Percentiles rank a stretch among this genome's conserved stretches.
Evolutionary conservation across 1,284 basidiomycete genomes (phyloP).

Genomic region (Tausonia pullulans): DNA sequence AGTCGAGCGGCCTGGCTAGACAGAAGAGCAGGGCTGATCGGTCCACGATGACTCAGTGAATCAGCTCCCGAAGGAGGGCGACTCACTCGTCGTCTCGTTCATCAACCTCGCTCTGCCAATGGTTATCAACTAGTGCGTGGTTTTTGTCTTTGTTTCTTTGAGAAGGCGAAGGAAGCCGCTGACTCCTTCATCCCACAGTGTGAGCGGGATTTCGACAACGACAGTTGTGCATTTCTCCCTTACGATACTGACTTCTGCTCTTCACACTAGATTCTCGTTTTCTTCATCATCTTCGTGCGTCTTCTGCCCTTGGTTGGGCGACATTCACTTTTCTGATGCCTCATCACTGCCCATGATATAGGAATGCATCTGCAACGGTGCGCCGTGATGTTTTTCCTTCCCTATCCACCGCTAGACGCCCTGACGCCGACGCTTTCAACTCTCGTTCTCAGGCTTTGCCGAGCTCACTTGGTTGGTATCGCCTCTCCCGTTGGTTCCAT

Average conservation of each 20-base stretch:
- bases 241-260: constrained; percentile 26
- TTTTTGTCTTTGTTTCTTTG: constrained; percentile 74
- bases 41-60: constrained; percentile 39
- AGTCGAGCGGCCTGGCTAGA: too few relatives aligned
- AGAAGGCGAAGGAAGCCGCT: constrained; percentile 31
- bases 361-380: constrained; percentile 86
- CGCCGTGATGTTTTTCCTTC: too few relatives aligned
- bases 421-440: too few relatives aligned
- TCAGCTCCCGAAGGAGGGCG: constrained; percentile 50
- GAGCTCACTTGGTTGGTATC: constrained; percentile 67
- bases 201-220: not conserved
- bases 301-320: constrained; percentile 1
- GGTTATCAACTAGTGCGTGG: constrained; percentile 55
- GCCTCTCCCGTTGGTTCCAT: not conserved
- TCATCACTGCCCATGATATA: constrained; percentile 25
- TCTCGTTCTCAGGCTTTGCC: constrained; percentile 47
- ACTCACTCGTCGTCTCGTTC: constrained; percentile 63
- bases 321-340: not conserved
- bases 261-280: constrained; percentile 56
- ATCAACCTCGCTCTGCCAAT: constrained; percentile 87
- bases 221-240: not conserved
- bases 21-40: too few relatives aligned
- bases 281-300: constrained; percentile 68
- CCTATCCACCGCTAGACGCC: too few relatives aligned
- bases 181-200: constrained; percentile 9